A percentile compares a stretch with the other conserved stretches of the same genome.
phyloP scores from a whole-genome alignment of 2,329 filamentous ascomycete genomes.

The Cordyceps pruinosa region DNA sequence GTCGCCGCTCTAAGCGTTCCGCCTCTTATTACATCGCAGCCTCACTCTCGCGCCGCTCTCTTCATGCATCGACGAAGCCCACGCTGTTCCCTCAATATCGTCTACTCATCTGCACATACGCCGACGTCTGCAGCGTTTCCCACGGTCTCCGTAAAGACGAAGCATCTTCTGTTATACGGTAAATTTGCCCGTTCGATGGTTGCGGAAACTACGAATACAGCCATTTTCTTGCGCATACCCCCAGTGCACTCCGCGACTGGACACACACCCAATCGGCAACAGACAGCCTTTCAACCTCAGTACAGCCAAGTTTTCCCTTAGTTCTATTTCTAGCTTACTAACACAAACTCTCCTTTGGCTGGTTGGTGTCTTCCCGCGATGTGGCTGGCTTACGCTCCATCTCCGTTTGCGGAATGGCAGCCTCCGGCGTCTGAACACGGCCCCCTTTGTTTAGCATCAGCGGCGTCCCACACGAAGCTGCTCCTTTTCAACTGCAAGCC shows the following conservation, averaged over 20 bases:
- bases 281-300: not conserved
- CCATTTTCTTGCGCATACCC: not conserved
- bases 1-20: not conserved
- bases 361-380: not conserved
- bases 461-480: not conserved
- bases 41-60: not conserved
- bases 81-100: not conserved
- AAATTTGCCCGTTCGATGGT: not conserved
- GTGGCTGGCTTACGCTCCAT: not conserved
- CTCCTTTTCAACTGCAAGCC: not conserved
- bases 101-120: not conserved
- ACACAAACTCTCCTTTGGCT: not conserved
- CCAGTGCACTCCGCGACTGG: not conserved
- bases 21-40: not conserved
- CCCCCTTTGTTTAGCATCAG: not conserved
- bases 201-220: not conserved
- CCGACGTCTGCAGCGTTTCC: not conserved
- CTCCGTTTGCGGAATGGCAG: conserved; percentile 8
- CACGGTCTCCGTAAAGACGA: not conserved
- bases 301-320: not conserved
- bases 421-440: conserved; percentile 8
- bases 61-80: not conserved
- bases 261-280: not conserved
- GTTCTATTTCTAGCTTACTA: not conserved
- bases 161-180: not conserved